These are phyloP conservation scores for Russula vinacea DNA, from an alignment of 768 basidiomycete genomes.

Conservation along the genomic window DNA sequence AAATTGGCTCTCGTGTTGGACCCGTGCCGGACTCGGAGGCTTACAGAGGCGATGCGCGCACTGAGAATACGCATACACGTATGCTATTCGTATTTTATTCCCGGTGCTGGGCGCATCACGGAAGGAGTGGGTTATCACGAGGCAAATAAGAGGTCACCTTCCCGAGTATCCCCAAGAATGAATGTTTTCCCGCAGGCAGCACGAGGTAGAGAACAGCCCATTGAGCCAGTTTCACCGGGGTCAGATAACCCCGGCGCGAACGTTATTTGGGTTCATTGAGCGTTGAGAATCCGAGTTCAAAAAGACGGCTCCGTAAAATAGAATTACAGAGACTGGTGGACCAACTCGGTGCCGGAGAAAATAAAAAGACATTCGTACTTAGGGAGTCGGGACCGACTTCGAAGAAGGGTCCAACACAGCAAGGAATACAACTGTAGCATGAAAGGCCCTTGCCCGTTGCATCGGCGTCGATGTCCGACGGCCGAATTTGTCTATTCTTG, in stretches of 20 bases:
- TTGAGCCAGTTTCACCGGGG: slow-evolving; percentile 31
- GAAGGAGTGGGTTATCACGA: slow-evolving; percentile 33
- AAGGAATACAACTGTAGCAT: slow-evolving; percentile 3
- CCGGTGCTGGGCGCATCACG: slow-evolving; percentile 29
- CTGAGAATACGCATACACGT: slow-evolving; percentile 30
- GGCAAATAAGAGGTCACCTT: slow-evolving; percentile 31
- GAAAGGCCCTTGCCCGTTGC: not conserved
- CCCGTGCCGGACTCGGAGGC: not conserved
- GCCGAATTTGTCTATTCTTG: not conserved
- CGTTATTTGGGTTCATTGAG: not conserved
- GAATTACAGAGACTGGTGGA: slow-evolving; percentile 1
- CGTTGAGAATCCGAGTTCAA: too few relatives aligned
- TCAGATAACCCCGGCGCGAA: slow-evolving; percentile 29
- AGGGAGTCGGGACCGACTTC: slow-evolving; percentile 12
- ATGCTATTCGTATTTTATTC: slow-evolving; percentile 30
- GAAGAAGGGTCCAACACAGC: not conserved
- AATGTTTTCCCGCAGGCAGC: slow-evolving; percentile 27
- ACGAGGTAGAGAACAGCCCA: slow-evolving; percentile 24
- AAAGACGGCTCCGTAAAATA: slow-evolving; percentile 16
- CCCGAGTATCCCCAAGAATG: slow-evolving; percentile 33
- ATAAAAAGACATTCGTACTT: not conserved
- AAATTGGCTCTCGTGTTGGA: not conserved
- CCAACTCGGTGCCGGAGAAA: not conserved
- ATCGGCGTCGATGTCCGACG: not conserved
- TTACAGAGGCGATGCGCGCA: not conserved